Conservation (phyloP, 2,329 filamentous ascomycete species). For the Sclerotinia glacialis region DNA sequence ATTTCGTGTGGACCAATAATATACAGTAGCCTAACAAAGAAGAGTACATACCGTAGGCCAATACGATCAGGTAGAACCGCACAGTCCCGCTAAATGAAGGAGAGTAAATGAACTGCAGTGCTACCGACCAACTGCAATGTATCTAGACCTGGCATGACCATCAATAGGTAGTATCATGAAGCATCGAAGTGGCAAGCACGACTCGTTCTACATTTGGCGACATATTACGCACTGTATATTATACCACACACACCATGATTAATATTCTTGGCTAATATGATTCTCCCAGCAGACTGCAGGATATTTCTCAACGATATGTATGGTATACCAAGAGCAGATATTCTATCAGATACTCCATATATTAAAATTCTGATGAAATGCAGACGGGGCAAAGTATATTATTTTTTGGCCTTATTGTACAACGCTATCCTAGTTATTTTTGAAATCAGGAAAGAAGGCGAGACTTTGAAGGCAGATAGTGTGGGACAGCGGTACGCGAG, state of each 20-base stretch:
- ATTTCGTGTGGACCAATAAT: slow-evolving; percentile 5
- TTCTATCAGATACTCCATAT: slow-evolving; percentile 11
- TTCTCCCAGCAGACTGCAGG: background rate
- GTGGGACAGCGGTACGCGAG: slow-evolving; percentile 8
- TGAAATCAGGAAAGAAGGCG: slow-evolving; percentile 9
- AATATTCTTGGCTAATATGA: background rate
- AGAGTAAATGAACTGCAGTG: slow-evolving; percentile 8
- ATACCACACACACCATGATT: background rate
- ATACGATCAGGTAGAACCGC: slow-evolving; percentile 12
- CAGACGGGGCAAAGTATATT: background rate
- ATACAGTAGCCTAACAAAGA: background rate
- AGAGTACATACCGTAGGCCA: slow-evolving; percentile 1
- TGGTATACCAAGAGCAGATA: background rate
- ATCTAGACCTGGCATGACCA: slow-evolving; percentile 13
- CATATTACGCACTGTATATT: background rate
- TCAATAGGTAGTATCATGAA: slow-evolving; percentile 16
- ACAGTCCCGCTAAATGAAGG: background rate
- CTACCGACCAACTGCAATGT: slow-evolving; percentile 13
- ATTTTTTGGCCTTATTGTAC: background rate
- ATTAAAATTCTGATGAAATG: slow-evolving; percentile 14
- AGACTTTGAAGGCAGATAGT: slow-evolving; percentile 14
- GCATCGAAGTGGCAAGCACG: slow-evolving; percentile 15
- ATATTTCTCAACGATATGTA: background rate
- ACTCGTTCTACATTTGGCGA: slow-evolving; percentile 10
- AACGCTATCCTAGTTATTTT: slow-evolving; percentile 5